Evolutionary conservation across 306 rosid species (phyloP), one percentile per base, ranked within the genome.

Genomic region (Crataegus laevigata): DNA sequence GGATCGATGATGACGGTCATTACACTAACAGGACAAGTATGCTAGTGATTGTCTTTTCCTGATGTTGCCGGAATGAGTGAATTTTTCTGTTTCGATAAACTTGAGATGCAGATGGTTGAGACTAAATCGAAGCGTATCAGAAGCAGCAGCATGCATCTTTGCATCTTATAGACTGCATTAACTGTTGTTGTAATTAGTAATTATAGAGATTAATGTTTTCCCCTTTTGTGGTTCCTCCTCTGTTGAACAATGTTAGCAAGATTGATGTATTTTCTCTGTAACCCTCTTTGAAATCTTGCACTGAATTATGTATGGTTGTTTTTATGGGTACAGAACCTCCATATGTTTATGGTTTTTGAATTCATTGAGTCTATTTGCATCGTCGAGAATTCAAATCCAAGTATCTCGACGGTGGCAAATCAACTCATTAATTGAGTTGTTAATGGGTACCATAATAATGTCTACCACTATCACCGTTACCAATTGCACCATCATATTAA

Each of bases 121-220:
- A 30, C n/a, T 3, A 5, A 26, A 63, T 10, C 17, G 22, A 25
- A 19, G 50, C 15, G 25, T 51, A 50, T 61, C 3, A 18, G n/a
- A 21, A 76, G 68, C 62, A 63, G 66, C 65, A 51, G 45, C 74
- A 14, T 68, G 74, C 75, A 69, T 62, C 62, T 77, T 59, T 40
- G 36, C 52, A 71, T 72, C 61, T 71, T 17, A 74, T 80, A 25
- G 83, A 69, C 81, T 50, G 68, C 79, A n/a, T 82, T 79, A 74
- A 77, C 59, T 75, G 79, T 82, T 64, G 66, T 81, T 86, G 96
- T 90, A 90, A 84, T 86, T 86, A 81, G 8, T 80, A 40, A 14
- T 52, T 64, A 47, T 69, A 55, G 67, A 59, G 40, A 36, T 73
- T 75, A 15, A 15, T 47, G 19, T 78, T 55, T 15, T 1, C 11